Percentiles rank a stretch among this genome's conserved stretches.
phyloP scores from a whole-genome alignment of 1,284 basidiomycete genomes.

The Meira nashicola region DNA sequence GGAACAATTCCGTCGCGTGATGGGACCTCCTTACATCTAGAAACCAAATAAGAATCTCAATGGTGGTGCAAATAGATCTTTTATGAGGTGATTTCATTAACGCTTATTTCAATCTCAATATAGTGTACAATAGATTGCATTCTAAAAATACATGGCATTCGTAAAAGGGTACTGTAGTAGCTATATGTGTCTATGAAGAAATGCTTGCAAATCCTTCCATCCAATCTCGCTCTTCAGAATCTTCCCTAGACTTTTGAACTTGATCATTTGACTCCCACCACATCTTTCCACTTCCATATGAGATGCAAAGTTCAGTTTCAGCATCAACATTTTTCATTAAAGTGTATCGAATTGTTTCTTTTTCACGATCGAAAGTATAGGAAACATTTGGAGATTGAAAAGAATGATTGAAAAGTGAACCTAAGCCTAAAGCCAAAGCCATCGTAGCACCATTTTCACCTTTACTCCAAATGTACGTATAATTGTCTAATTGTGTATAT shows the following conservation, averaged over 20 bases:
- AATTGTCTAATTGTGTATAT: constrained; percentile 72
- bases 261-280: constrained; percentile 39
- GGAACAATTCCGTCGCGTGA: constrained; percentile 26
- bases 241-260: background rate
- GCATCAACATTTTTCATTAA: constrained; percentile 60
- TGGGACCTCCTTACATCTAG: constrained; percentile 45
- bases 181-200: too few species aligned
- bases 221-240: background rate
- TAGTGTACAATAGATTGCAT: too few species aligned
- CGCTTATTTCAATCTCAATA: too few species aligned
- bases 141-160: too few species aligned
- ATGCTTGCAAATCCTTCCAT: too few species aligned
- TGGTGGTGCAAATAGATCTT: too few species aligned
- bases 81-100: too few species aligned
- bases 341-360: constrained; percentile 66
- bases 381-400: constrained; percentile 65
- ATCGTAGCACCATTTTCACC: constrained; percentile 64
- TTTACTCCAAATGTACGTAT: constrained; percentile 69
- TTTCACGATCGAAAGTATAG: constrained; percentile 58
- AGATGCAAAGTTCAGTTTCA: constrained; percentile 74
- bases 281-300: constrained; percentile 60
- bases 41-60: background rate
- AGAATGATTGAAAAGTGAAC: constrained; percentile 76
- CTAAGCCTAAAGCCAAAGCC: constrained; percentile 77
- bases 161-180: too few species aligned